Evolutionary conservation across 306 rosid genomes (phyloP).

Genomic region (Vicia sativa): DNA sequence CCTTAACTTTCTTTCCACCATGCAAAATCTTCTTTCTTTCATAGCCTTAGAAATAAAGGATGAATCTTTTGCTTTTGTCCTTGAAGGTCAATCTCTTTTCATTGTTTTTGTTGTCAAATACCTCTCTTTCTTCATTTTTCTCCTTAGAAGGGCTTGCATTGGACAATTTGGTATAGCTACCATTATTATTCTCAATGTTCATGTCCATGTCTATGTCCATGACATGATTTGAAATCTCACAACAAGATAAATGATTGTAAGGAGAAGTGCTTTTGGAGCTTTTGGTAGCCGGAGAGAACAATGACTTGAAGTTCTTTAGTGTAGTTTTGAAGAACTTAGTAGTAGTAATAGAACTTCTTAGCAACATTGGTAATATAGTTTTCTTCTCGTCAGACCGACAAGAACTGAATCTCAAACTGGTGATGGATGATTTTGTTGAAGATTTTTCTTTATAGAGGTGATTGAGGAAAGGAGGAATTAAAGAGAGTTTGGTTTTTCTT

Average conservation of each 20-base stretch:
- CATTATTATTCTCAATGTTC: constrained; percentile 36
- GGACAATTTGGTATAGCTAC: constrained; percentile 33
- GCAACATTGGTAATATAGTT: constrained; percentile 51
- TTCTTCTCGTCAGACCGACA: neutral
- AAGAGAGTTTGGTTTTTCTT: constrained; percentile 43
- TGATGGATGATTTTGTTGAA: constrained; percentile 25
- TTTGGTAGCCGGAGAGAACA: constrained; percentile 66
- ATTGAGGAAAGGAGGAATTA: constrained; percentile 53
- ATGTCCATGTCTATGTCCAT: constrained; percentile 15
- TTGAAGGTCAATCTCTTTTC: constrained; percentile 33
- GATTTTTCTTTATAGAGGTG: constrained; percentile 57
- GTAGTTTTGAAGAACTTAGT: constrained; percentile 81
- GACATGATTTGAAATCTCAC: constrained; percentile 18
- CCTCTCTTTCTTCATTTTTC: constrained; percentile 30
- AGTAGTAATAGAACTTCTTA: constrained; percentile 64
- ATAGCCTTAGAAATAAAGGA: neutral
- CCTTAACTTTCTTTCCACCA: constrained; percentile 69
- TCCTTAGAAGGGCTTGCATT: constrained; percentile 37
- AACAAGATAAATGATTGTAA: constrained; percentile 38
- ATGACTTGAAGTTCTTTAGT: constrained; percentile 62
- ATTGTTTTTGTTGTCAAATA: constrained; percentile 13
- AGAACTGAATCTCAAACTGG: neutral
- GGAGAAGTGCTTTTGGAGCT: constrained; percentile 68
- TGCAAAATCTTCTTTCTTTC: constrained; percentile 36
- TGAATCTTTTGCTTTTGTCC: constrained; percentile 39